Base-by-base conservation (phyloP, 495 filamentous ascomycete species). In the Penicillium cinerascens region DNA sequence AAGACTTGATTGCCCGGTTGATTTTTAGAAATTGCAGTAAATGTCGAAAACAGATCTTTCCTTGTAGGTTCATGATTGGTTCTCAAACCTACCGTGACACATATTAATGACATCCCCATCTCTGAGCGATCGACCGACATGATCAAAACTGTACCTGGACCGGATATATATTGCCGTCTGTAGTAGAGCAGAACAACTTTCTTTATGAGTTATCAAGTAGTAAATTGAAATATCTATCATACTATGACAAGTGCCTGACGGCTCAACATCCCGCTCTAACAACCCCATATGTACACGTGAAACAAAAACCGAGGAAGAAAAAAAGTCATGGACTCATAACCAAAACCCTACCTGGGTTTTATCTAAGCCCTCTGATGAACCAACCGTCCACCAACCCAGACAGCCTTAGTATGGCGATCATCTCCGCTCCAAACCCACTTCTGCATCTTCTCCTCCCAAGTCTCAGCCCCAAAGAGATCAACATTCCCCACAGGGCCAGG, bases 341-440 rank as follows among this genome's bases (percentile, higher is more conserved):
- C 8, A 39, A 16, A 20, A 4, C 37, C n/a, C 18, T 5, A 1
- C 7, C 15, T 39, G 9, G 16, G n/a, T 7, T 9, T 2, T 1
- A 9, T 20, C 25, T 50, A 50, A 8, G n/a, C 40, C 39, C 39
- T 50, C 38, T 26, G 33, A 27, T 92, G 89, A 37, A 95, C 91
- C 67, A 89, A 67, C 61, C 82, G 68, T 6, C 62, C 62, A 7
- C 43, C 39, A 50, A 96, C 89, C 89, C 88, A 96, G 1, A 96
- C 92, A 56, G 70, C 81, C 61, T 72, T 74, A 0, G 87, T 87
- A 69, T 95, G 95, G 49, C 91, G 68, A 68, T 96, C 91, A 75
- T 96, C 91, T 0, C 91, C 92, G 52, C 81, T 85, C 73, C 84
- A 96, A 38, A 95, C 76, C 91, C 92, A 97, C 77, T 96, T 96